Evolutionary conservation across 2,329 filamentous ascomycete genomes (phyloP), one percentile per base, ranked within the genome.

Genomic region (Stachybotrys chartarum): DNA sequence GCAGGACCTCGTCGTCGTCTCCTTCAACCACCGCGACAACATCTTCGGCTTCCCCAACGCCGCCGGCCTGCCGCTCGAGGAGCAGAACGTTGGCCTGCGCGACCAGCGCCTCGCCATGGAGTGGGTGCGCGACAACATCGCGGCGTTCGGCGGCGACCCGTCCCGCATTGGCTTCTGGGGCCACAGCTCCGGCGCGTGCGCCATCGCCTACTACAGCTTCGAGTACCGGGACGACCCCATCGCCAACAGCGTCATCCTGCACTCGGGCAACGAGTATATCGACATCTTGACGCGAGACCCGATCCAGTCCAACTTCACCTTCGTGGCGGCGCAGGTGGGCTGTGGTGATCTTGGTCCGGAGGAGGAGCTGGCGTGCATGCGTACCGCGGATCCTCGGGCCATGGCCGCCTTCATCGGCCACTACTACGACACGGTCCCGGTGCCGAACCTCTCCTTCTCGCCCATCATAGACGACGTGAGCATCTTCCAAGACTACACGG

Each of bases 81-180:
- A 52, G 50, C 50, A 52, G 51, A 82, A 81, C 56, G 58, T 78
- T 3, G 79, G 77, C 2, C 64, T 82, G 5, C 69, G 74, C 2
- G 79, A 84, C 60, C 79, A 82, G 59, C 72, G 78, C 5, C 60
- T 73, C 11, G 78, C 76, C 0, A 61, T 82, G 0, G 74, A 81
- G 63, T 82, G 79, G 79, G 64, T 78, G 0, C 69, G 69, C 5
- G 68, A 74, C 49, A 80, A 82, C 61, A 75, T 80, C 18, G 70
- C 63, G 10, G 65, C 65, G 1, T 82, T 82, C 57, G 77, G 77
- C 17, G 79, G 80, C 12, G 74, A 78, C 55, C 66, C 71, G 2
- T 49, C 62, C 2, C 63, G 67, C 10, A 78, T 78, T 57, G 69
- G 69, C 0, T 66, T 78, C 18, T 75, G 74, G 61, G 78, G 78